These are phyloP conservation scores for Aspergillus heteromorphus DNA, from an alignment of 495 filamentous ascomycete genomes.

Conservation along the genomic window DNA sequence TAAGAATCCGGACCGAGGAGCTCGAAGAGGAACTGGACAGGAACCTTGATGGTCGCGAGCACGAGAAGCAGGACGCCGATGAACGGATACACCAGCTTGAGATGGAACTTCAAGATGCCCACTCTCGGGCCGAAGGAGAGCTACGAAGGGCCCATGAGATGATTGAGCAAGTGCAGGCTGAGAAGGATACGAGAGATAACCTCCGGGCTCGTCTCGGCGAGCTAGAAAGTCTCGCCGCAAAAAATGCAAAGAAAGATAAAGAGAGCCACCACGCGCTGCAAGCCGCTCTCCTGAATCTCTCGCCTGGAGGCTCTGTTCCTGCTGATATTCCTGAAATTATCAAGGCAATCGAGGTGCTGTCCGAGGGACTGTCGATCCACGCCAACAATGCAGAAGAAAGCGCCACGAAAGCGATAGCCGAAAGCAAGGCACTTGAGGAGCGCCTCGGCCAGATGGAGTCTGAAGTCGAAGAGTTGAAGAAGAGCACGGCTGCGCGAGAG, in stretches of 20 bases:
- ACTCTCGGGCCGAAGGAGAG: slow-evolving; percentile 52
- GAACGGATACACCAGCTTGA: slow-evolving; percentile 64
- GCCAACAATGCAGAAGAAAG: slow-evolving; percentile 36
- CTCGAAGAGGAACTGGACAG: slow-evolving; percentile 86
- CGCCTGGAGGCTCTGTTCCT: slow-evolving; percentile 50
- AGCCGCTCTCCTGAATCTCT: slow-evolving; percentile 57
- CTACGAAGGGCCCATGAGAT: slow-evolving; percentile 51
- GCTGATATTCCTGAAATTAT: slow-evolving; percentile 54
- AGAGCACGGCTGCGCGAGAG: slow-evolving; percentile 41
- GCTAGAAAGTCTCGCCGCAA: slow-evolving; percentile 39
- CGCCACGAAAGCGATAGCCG: slow-evolving; percentile 29
- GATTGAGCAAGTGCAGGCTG: slow-evolving; percentile 47
- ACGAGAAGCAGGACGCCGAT: slow-evolving; percentile 65
- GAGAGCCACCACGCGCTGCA: slow-evolving; percentile 52
- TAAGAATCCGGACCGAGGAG: slow-evolving; percentile 74
- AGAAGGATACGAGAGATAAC: slow-evolving; percentile 45
- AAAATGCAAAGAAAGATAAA: slow-evolving; percentile 45
- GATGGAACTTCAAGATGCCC: slow-evolving; percentile 60
- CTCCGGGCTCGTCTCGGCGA: slow-evolving; percentile 44
- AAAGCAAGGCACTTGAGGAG: slow-evolving; percentile 46
- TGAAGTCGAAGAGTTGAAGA: slow-evolving; percentile 36
- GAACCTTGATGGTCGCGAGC: slow-evolving; percentile 72
- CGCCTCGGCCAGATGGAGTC: slow-evolving; percentile 38
- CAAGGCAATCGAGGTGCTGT: slow-evolving; percentile 57
- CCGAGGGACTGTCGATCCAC: slow-evolving; percentile 50